Conservation (phyloP, 129 eudicot genomes). For the Pseudognaphalium luteoalbum region DNA sequence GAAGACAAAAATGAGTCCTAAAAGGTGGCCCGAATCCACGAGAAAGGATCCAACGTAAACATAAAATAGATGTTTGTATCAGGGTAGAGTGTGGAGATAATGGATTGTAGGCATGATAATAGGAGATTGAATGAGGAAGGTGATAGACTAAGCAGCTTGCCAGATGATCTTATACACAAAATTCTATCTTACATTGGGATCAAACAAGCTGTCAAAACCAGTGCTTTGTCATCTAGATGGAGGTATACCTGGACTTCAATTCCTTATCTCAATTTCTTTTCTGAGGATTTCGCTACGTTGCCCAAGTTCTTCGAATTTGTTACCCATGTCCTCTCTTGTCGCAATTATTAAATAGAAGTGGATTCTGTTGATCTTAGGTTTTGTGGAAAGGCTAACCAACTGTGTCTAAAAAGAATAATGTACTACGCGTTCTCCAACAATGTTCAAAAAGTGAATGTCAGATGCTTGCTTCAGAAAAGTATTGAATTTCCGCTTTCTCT, state of each 20-base stretch:
- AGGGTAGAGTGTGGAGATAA: background rate
- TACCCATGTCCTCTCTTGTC: conserved; percentile 6
- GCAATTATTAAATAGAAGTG: too few species aligned
- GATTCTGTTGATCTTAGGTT: too few species aligned
- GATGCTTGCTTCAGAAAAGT: too few species aligned
- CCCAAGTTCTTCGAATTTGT: background rate
- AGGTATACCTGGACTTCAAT: conserved; percentile 8
- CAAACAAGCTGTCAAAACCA: background rate
- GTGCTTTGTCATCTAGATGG: conserved; percentile 19
- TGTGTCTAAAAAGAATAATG: too few species aligned
- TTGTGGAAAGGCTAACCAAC: too few species aligned
- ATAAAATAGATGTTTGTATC: too few species aligned
- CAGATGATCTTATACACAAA: conserved; percentile 11
- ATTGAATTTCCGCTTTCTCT: too few species aligned
- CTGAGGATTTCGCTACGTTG: background rate
- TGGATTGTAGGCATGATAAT: background rate
- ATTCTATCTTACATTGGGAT: background rate
- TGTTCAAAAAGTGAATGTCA: too few species aligned
- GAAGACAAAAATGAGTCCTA: too few species aligned
- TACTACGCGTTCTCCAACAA: too few species aligned
- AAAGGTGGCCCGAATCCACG: too few species aligned
- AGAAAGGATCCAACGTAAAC: too few species aligned
- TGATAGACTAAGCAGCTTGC: conserved; percentile 16
- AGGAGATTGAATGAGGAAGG: background rate
- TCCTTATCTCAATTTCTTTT: conserved; percentile 1